Conservation (phyloP, 2,329 filamentous ascomycete species). For the Ceratocystis huliohia region DNA sequence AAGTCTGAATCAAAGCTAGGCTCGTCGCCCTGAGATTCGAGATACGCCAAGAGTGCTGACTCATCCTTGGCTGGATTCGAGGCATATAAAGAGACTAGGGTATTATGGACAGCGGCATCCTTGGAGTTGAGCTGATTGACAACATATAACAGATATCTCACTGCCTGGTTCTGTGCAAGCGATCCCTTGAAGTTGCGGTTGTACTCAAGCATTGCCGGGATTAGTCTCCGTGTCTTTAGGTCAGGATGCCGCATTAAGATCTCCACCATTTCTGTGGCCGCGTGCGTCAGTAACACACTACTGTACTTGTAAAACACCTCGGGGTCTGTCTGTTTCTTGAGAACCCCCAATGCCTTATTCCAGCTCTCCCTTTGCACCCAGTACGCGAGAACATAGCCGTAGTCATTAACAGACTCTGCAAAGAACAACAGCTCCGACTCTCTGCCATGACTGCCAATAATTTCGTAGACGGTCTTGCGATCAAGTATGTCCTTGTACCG, state of each 20-base stretch:
- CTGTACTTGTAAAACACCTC: constrained; percentile 95
- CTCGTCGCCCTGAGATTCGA: constrained; percentile 79
- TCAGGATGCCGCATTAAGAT: constrained; percentile 86
- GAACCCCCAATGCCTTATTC: constrained; percentile 70
- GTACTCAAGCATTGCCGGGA: constrained; percentile 88
- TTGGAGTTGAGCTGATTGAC: constrained; percentile 74
- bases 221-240: constrained; percentile 73
- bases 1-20: constrained; percentile 91
- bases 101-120: constrained; percentile 87
- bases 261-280: constrained; percentile 75
- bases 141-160: constrained; percentile 85
- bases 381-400: constrained; percentile 89
- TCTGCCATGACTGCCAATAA: constrained; percentile 87
- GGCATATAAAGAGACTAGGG: constrained; percentile 88
- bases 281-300: constrained; percentile 89
- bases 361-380: constrained; percentile 95
- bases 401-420: constrained; percentile 77
- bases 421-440: constrained; percentile 89
- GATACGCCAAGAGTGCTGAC: constrained; percentile 70
- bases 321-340: constrained; percentile 84
- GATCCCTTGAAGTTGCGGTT: constrained; percentile 62
- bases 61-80: constrained; percentile 75
- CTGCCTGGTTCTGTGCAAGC: constrained; percentile 70
- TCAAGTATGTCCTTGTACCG: constrained; percentile 82
- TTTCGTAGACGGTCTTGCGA: constrained; percentile 82